Base-by-base conservation (phyloP, 306 rosid genomes). In the Cucurbita moschata region DNA sequence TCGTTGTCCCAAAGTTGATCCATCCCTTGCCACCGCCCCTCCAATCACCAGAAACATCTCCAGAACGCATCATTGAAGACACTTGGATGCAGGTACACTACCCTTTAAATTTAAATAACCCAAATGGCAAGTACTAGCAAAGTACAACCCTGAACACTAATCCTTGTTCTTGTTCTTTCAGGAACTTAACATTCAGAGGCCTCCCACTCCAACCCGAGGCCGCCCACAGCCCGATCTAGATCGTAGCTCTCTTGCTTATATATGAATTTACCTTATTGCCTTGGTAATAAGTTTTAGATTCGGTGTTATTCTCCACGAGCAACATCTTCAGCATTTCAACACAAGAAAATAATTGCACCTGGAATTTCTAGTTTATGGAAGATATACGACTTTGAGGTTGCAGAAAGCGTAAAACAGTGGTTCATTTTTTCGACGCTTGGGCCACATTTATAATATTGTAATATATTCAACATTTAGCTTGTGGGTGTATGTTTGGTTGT, bases 161-260 rank as follows among this genome's bases (percentile, higher is more conserved):
- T 43, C 73, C 56, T 43, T n/a, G 59, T 46, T 30, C 7, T 72
- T 47, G 57, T 53, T 68, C 11, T 61, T 44, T 37, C 72, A 95
- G 99, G 99, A 95, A 84, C 93, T 95, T 62, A 95, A 95, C 78
- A 87, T 89, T 83, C 99, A 95, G 83, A 88, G 99, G 84, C 99
- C 99, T 6, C 99, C 99, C 10, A 95, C 99, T 71, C 99, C 99
- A 52, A 95, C 97, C 16, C 89, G 99, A 15, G 99, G 99, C 61
- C 88, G 99, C 79, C 99, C 99, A 16, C 99, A 89, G 81, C 96
- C 99, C 49, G 97, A 95, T 76, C 97, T 68, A 81, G 99, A 95
- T 80, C 96, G 99, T 37, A 82, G 81, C 82, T 95, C 99, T 51
- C 97, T 95, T 76, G 99, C 99, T 83, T 95, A 95, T 75, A 95